Percentiles rank a stretch among this genome's conserved stretches.
Conservation (phyloP, 177 flowering plant genomes). For the Vitis hybrid region DNA sequence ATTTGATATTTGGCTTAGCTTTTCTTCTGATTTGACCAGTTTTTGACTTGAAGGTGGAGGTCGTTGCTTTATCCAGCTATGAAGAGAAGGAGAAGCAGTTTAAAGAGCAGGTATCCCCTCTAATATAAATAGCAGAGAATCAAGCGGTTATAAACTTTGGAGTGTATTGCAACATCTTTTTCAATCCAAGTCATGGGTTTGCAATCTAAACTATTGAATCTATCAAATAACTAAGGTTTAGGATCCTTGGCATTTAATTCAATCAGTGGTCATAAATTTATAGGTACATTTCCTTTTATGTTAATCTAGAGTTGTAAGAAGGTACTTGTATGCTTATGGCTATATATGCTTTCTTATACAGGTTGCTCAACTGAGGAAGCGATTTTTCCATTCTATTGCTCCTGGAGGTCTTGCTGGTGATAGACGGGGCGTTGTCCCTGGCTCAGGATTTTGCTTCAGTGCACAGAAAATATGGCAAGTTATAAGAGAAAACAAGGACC, state of each 20-base stretch:
- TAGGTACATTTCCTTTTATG: too few species aligned
- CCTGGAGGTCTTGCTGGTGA: conserved; percentile 15
- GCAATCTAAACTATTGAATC: neutral
- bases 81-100: conserved; percentile 36
- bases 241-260: too few species aligned
- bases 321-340: neutral
- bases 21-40: neutral
- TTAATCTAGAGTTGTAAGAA: too few species aligned
- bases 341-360: neutral
- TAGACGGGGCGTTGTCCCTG: conserved; percentile 3
- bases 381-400: conserved; percentile 11
- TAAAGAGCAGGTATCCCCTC: conserved; percentile 28
- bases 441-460: conserved; percentile 11
- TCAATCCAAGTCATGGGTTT: too few species aligned
- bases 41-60: conserved; percentile 27
- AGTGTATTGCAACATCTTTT: too few species aligned
- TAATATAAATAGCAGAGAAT: too few species aligned
- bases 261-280: too few species aligned
- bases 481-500: conserved; percentile 11
- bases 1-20: neutral
- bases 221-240: too few species aligned
- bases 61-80: conserved; percentile 32
- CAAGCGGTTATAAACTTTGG: too few species aligned
- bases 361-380: conserved; percentile 21
- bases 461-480: conserved; percentile 5